These are phyloP conservation scores for Alternaria solani DNA, from an alignment of 2,329 filamentous ascomycete species.

Conservation along the genomic window DNA sequence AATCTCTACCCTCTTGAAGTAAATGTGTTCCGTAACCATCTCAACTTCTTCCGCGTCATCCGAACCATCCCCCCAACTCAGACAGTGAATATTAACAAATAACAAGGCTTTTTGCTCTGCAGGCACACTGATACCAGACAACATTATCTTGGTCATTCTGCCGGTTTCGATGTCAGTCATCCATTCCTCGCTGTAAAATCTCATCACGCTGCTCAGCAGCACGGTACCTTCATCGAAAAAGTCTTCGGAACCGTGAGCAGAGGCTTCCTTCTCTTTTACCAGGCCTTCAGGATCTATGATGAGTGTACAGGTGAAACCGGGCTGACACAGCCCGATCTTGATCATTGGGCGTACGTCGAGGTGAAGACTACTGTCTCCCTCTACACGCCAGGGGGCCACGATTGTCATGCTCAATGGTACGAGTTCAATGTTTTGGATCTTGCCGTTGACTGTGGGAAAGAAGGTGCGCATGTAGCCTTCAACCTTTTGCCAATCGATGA, in stretches of 20 bases:
- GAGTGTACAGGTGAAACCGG: not conserved
- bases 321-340: not conserved
- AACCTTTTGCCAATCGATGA: not conserved
- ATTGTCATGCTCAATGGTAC: not conserved
- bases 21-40: too few species aligned
- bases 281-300: not conserved
- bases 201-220: not conserved
- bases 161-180: not conserved
- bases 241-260: too few species aligned
- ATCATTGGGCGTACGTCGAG: not conserved
- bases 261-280: too few species aligned
- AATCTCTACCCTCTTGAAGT: too few species aligned
- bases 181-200: not conserved
- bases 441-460: not conserved
- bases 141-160: not conserved
- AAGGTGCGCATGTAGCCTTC: not conserved
- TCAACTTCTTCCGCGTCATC: too few species aligned
- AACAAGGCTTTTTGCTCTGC: not conserved
- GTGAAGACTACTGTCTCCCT: too few species aligned
- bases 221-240: not conserved
- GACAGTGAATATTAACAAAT: accelerated
- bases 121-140: not conserved
- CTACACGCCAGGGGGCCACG: not conserved
- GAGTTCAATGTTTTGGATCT: not conserved
- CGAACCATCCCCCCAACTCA: too few species aligned